Percentiles rank a stretch among this genome's conserved stretches.
These are phyloP conservation scores for Ogataea allantospora DNA, from an alignment of 805 yeast genomes.

Conservation along the genomic window DNA sequence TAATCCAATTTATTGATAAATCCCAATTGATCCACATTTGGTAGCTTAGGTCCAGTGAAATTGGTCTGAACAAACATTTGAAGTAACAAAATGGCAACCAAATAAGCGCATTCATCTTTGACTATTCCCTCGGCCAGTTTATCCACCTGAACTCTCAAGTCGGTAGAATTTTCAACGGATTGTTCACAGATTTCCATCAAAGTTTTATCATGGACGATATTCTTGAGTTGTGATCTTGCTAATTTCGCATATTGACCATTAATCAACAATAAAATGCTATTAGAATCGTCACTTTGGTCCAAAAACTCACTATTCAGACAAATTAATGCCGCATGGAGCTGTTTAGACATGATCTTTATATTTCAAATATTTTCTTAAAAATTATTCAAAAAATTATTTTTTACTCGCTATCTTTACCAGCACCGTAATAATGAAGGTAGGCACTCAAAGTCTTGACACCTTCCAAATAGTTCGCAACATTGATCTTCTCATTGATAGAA, in stretches of 20 bases:
- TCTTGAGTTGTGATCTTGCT: slow-evolving; percentile 8
- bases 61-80: slow-evolving; percentile 74
- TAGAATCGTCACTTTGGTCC: neutral
- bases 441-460: slow-evolving; percentile 94
- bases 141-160: neutral
- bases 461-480: slow-evolving; percentile 82
- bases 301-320: slow-evolving; percentile 17
- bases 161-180: neutral
- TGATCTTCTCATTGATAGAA: slow-evolving; percentile 92
- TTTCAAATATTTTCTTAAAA: neutral
- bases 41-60: slow-evolving; percentile 76
- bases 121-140: neutral
- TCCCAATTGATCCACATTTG: slow-evolving; percentile 27
- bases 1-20: slow-evolving; percentile 16
- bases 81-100: slow-evolving; percentile 55
- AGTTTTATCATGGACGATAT: slow-evolving; percentile 17
- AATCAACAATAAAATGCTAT: slow-evolving; percentile 14
- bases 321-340: slow-evolving; percentile 19
- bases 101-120: slow-evolving; percentile 13
- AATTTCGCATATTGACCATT: slow-evolving; percentile 32
- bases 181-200: slow-evolving; percentile 6
- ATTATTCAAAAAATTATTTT: neutral
- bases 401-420: slow-evolving; percentile 16
- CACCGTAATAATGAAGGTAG: slow-evolving; percentile 79
- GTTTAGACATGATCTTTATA: slow-evolving; percentile 5